Base-by-base conservation (phyloP, 2,329 filamentous ascomycete species). In the Stachybotrys chartarum region DNA sequence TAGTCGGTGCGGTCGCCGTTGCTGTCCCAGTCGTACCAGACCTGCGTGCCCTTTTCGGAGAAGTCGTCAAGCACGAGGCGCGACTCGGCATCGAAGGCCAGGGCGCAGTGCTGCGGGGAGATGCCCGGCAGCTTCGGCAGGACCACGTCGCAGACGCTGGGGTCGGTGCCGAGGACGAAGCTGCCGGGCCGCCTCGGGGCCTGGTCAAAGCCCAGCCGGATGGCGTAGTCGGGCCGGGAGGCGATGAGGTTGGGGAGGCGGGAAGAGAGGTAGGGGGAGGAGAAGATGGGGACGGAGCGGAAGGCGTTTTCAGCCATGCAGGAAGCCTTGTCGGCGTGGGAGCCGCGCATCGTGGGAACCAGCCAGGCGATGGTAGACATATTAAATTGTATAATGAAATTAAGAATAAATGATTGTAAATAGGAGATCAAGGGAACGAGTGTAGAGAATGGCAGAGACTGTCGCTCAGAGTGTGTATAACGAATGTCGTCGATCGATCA, bases 1-100 rank as follows among this genome's bases (percentile, higher is more conserved):
- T 70, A 66, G 52, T 69, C 66, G 3, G 61, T 64, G 50, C 64
- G 66, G 56, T 74, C 70, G 39, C 72, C 72, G 53, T 63, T 68
- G 60, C 70, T 69, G 55, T 68, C 67, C 67, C 69, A 72, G 55
- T 73, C 72, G 61, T 72, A 74, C 73, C 73, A 75, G 32, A 75
- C 72, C 51, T 72, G 68, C 1, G 73, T 75, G 14, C 73, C 73
- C 17, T 52, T 39, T 42, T 64, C 64, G 3, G 72, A 74, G 49
- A 68, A 69, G 61, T 75, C 73, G 52, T 69, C 66, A 8, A 75
- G 67, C 5, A 73, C 63, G 44, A 75, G 68, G 31, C 72, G 63
- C 16, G 65, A 66, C 53, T 72, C 66, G 18, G 64, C 64, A 59
- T 75, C 72, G 52, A 75, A 75, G 60, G 69, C 66, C 54, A 75